Conservation (phyloP, 805 yeast genomes). For the Kodamaea sagamina region DNA sequence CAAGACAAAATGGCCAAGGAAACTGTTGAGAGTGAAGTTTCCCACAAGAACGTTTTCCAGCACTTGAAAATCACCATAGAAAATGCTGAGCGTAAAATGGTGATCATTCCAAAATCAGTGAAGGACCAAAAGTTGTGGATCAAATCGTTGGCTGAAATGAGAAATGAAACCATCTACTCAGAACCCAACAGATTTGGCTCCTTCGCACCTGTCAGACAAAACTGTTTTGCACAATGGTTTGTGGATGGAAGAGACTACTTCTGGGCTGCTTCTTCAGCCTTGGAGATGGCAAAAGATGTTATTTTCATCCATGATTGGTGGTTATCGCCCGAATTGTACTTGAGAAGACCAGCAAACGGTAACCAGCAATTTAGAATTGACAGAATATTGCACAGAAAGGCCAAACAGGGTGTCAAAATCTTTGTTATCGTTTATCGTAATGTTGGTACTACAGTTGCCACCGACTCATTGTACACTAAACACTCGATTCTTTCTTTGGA, state of each 20-base stretch:
- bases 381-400: constrained; percentile 81
- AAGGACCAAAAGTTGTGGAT: constrained; percentile 73
- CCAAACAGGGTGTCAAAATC: constrained; percentile 92
- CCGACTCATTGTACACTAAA: constrained; percentile 92
- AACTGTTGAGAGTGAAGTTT: constrained; percentile 20
- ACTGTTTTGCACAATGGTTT: constrained; percentile 93
- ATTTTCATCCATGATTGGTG: constrained; percentile 98
- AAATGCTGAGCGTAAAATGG: constrained; percentile 76
- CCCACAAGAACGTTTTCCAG: constrained; percentile 52
- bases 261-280: constrained; percentile 93
- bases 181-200: constrained; percentile 75
- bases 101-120: constrained; percentile 67
- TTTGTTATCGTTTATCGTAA: constrained; percentile 91
- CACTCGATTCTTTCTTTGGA: constrained; percentile 86
- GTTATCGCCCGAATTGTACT: constrained; percentile 90
- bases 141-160: constrained; percentile 69
- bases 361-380: constrained; percentile 94
- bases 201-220: constrained; percentile 87
- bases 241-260: constrained; percentile 95
- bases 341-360: constrained; percentile 93
- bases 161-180: constrained; percentile 69
- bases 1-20: constrained; percentile 29
- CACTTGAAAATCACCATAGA: constrained; percentile 57
- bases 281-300: constrained; percentile 90
- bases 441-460: constrained; percentile 89